These are phyloP conservation scores for Candida tallmaniae DNA, from an alignment of 805 yeast species.

Conservation along the genomic window DNA sequence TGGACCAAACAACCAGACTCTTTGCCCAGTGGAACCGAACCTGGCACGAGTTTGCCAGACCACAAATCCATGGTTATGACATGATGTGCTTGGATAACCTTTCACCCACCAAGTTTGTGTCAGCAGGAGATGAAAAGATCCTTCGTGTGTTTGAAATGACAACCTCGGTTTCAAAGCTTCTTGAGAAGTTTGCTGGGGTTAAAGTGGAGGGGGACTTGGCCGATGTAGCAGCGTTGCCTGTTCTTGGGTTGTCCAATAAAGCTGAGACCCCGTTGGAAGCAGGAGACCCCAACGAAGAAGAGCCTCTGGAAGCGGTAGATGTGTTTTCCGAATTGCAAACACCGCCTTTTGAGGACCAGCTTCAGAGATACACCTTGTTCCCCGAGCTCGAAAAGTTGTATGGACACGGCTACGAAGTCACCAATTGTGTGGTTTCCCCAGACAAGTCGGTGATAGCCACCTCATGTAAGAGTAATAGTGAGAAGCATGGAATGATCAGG, in stretches of 20 bases:
- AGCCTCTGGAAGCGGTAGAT: conserved; percentile 34
- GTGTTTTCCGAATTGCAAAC: conserved; percentile 40
- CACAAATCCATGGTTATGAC: conserved; percentile 97
- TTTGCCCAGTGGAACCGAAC: conserved; percentile 59
- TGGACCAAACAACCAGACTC: conserved; percentile 91
- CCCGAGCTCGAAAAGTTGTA: conserved; percentile 93
- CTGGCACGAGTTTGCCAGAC: conserved; percentile 94
- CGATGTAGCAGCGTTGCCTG: conserved; percentile 87
- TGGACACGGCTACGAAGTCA: conserved; percentile 96
- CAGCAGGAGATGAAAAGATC: conserved; percentile 96
- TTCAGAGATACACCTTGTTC: conserved; percentile 89
- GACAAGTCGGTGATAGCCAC: conserved; percentile 67
- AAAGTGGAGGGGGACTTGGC: conserved; percentile 44
- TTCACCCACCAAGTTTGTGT: conserved; percentile 60
- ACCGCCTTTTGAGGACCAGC: conserved; percentile 87
- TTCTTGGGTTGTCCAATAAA: conserved; percentile 88
- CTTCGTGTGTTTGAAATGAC: conserved; percentile 89
- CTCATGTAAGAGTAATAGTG: conserved; percentile 85
- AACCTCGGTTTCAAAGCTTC: conserved; percentile 60
- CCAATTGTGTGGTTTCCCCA: conserved; percentile 69
- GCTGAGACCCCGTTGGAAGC: conserved; percentile 45
- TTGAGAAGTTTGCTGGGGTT: conserved; percentile 49
- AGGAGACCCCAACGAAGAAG: conserved; percentile 32
- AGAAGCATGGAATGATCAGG: conserved; percentile 81
- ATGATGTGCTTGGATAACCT: conserved; percentile 77